These are phyloP conservation scores for Trichoderma sp. DNA, from an alignment of 2,329 filamentous ascomycete genomes.

Conservation along the genomic window DNA sequence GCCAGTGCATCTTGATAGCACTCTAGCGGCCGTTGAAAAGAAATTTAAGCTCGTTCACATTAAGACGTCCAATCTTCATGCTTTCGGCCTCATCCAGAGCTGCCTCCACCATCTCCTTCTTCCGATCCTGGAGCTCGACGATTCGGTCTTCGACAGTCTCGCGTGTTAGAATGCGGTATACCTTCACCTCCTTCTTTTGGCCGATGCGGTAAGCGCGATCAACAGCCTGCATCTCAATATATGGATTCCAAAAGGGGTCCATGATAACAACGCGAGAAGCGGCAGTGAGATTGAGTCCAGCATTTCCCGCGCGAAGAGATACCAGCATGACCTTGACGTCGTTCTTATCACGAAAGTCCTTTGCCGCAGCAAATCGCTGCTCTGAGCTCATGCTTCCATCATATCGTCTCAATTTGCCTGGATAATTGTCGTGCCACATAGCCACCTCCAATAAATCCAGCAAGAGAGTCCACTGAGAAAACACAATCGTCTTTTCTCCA, in stretches of 20 bases:
- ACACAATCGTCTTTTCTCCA: constrained; percentile 72
- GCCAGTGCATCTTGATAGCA: neutral
- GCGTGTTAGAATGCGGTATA: constrained; percentile 78
- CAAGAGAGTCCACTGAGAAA: constrained; percentile 78
- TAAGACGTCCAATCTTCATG: constrained; percentile 68
- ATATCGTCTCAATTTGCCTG: constrained; percentile 69
- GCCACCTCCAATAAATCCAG: constrained; percentile 75
- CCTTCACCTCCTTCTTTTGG: constrained; percentile 71
- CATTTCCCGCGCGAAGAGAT: constrained; percentile 78
- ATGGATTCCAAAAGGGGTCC: constrained; percentile 95
- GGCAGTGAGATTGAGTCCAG: constrained; percentile 82
- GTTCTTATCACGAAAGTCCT: constrained; percentile 66
- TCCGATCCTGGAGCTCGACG: constrained; percentile 74
- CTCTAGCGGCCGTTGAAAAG: constrained; percentile 55
- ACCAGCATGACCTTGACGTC: constrained; percentile 77
- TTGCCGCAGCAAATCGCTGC: constrained; percentile 70
- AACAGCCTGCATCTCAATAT: constrained; percentile 88
- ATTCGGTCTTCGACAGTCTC: constrained; percentile 89
- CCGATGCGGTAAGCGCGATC: constrained; percentile 89
- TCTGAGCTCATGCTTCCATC: constrained; percentile 78
- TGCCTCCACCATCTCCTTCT: constrained; percentile 74
- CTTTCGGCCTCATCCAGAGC: constrained; percentile 78
- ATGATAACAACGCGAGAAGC: constrained; percentile 87
- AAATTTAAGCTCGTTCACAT: constrained; percentile 67
- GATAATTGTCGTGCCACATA: constrained; percentile 63